Base-by-base conservation (phyloP, 2,329 filamentous ascomycete genomes). In the Talaromyces funiculosus region DNA sequence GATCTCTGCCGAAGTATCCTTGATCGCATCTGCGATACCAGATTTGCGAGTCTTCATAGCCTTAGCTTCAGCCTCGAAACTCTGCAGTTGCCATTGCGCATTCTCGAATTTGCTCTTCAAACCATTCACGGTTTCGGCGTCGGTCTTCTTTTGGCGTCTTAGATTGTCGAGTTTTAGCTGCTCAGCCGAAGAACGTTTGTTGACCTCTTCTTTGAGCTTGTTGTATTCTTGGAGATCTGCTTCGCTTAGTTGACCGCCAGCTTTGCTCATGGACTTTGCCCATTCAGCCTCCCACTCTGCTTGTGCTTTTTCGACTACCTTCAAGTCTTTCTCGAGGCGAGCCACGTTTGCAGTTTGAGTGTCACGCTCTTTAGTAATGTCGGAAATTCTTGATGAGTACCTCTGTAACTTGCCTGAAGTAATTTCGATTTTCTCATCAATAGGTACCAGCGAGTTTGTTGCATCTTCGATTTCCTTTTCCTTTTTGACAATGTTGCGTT, bases 201-300 rank as follows among this genome's bases (percentile, higher is more conserved):
- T 91, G 62, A 96, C 90, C 69, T 97, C 89, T 64, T 90, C 86
- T 62, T 89, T 89, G 51, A 99, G 84, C 45, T 82, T 83, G 69
- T 92, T 91, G 77, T 97, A 97, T 73, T 97, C 91, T 69, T 91
- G 90, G 61, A 93, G 85, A 74, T 99, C 94, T 14, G 85, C 84
- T 61, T 92, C 90, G 65, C 86, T 96, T 53, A 99, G 81, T 66
- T 93, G 89, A 63, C 89, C 90, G 61, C 94, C 94, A 68, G 94
- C 87, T 69, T 92, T 89, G 75, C 90, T 90, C 69, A 94, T 86
- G 24, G 89, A 86, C 68, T 92, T 90, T 64, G 87, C 85, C 84
- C 91, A 95, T 67, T 97, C 89, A 35, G 86, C 85, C 72, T 97
- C 92, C 80, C 94, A 97, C 64, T 91, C 86, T 64, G 88, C 83